Evolutionary conservation across 2,329 filamentous ascomycete species (phyloP).

Genomic region (Metarhizium rileyi): DNA sequence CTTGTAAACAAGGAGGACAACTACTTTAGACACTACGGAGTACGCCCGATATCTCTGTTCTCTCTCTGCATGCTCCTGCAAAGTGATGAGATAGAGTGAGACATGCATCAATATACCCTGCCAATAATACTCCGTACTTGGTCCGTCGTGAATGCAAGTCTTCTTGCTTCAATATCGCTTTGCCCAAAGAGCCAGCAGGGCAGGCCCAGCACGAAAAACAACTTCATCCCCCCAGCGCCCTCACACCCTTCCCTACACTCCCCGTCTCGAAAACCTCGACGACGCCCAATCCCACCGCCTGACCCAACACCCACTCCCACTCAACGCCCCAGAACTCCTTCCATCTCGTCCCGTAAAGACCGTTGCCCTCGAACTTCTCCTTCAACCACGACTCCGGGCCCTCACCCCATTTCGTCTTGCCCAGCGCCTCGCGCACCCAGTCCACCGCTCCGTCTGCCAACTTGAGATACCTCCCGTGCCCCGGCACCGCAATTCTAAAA

Average conservation of each 20-base stretch:
- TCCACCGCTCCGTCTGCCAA: conserved; percentile 50
- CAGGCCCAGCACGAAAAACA: not conserved
- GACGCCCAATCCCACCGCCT: conserved; percentile 59
- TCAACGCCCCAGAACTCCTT: conserved; percentile 57
- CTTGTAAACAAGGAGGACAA: too few relatives aligned
- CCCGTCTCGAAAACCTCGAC: conserved; percentile 68
- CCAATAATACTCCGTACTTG: not conserved
- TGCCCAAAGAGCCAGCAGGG: not conserved
- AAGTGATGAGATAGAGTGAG: too few relatives aligned
- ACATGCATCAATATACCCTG: too few relatives aligned
- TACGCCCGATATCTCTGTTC: too few relatives aligned
- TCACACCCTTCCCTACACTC: conserved; percentile 59
- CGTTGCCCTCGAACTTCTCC: conserved; percentile 63
- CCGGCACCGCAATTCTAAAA: conserved; percentile 54
- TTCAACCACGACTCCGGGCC: conserved; percentile 50
- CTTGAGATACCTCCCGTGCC: conserved; percentile 58
- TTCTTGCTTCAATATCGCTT: not conserved
- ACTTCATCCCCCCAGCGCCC: conserved; percentile 26
- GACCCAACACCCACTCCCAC: conserved; percentile 63
- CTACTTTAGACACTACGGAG: too few relatives aligned
- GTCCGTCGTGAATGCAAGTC: too few relatives aligned
- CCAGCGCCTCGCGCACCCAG: conserved; percentile 51
- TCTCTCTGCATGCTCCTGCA: too few relatives aligned
- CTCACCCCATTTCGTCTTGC: conserved; percentile 51
- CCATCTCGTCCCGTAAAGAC: conserved; percentile 40